Evolutionary conservation across 208 protist species (phyloP), one percentile per base, ranked within the genome.

Genomic region (Blastocrithidia nonstop): DNA sequence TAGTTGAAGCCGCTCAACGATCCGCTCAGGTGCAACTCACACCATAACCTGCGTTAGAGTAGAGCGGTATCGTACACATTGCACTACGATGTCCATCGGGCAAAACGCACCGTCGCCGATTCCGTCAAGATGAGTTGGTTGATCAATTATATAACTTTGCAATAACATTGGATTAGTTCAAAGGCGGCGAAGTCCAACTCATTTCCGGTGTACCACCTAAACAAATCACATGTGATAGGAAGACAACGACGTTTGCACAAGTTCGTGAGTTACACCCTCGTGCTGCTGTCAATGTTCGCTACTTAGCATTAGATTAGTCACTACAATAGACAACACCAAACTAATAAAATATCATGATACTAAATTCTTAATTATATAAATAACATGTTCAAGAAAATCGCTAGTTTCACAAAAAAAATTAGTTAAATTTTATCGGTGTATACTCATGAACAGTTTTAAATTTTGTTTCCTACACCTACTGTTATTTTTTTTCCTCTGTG

Each of bases 201-300:
- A 50, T 82, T 23, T 59, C 54, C 0, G 82, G 82, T 4, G 84
- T 85, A 53, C 82, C 82, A 7, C 77, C 77, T 0, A 45, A 52
- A 16, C 40, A 61, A 43, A 22, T 91, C 13, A 31, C 35, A 33
- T 73, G 64, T 60, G 50, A 67, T 39, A n/a, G 27, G 4, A 59
- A 48, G 1, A 39, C 41, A 45, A 74, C 61, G 7, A 61, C 37
- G 6, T 68, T 84, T 47, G 57, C 54, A 13, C 71, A 87, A 7
- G 47, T 85, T 16, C 57, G 47, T 39, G 53, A 19, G 19, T 48
- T 91, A 21, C 66, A 70, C 29, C 73, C 81, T 1, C 54, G 76
- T 25, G 70, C 76, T 13, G 69, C 70, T 7, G 76, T 91, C 24
- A 42, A 79, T 28, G 58, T 85, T 39, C 71, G 72, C 6, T n/a